A percentile compares a stretch with the other conserved stretches of the same genome.
Conservation (phyloP, 306 rosid species). For the Cercis canadensis region DNA sequence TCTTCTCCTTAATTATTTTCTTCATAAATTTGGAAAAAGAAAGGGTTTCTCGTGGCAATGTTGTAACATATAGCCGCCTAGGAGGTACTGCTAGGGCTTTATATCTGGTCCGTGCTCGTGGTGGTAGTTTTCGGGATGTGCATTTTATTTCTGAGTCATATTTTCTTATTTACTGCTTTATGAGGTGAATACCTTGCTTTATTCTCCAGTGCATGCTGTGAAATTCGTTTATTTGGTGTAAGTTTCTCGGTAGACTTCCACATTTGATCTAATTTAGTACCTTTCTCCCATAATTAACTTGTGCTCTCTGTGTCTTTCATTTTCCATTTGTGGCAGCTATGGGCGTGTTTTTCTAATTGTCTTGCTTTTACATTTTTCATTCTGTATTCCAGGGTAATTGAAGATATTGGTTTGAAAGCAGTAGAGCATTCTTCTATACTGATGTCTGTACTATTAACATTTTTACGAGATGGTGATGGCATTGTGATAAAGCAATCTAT, state of each 20-base stretch:
- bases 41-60: constrained; percentile 26
- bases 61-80: background rate
- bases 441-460: constrained; percentile 63
- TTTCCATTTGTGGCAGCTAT: background rate
- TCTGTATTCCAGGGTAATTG: constrained; percentile 69
- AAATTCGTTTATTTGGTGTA: background rate
- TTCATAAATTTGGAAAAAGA: background rate
- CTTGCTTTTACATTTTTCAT: background rate
- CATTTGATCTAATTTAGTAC: background rate
- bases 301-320: background rate
- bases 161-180: background rate
- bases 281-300: background rate
- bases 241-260: background rate
- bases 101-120: background rate
- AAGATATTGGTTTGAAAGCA: constrained; percentile 80
- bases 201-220: background rate
- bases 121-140: background rate
- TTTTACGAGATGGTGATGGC: constrained; percentile 66
- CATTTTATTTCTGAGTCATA: background rate
- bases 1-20: background rate
- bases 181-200: background rate
- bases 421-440: constrained; percentile 67
- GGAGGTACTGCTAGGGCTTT: background rate
- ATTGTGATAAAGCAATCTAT: constrained; percentile 69
- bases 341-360: constrained; percentile 11